phyloP scores from a whole-genome alignment of 345 rosid species.

The Aurinia saxatilis region DNA sequence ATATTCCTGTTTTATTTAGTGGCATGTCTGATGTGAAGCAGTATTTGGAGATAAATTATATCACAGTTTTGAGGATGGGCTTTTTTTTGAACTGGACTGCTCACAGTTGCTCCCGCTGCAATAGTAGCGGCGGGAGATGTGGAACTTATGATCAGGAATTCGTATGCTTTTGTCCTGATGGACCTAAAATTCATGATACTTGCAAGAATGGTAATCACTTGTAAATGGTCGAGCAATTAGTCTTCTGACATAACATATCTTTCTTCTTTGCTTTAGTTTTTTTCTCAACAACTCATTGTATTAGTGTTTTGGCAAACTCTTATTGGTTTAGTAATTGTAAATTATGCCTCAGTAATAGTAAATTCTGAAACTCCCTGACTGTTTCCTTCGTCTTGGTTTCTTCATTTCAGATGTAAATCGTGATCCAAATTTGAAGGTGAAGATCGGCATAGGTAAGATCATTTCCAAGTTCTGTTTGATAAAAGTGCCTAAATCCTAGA shows the following conservation, averaged over 20 bases:
- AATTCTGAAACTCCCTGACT: not conserved
- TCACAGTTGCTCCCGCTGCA: conserved; percentile 35
- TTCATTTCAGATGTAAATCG: not conserved
- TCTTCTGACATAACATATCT: not conserved
- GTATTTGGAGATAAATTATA: conserved; percentile 11
- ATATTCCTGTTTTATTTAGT: conserved; percentile 23
- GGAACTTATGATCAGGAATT: conserved; percentile 32
- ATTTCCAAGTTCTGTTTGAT: not conserved
- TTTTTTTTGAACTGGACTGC: conserved; percentile 51
- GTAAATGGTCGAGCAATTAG: not conserved
- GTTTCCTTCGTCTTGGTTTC: not conserved
- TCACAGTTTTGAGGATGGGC: conserved; percentile 41
- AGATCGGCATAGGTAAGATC: conserved; percentile 27
- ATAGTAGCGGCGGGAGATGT: conserved; percentile 44
- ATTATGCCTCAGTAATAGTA: too few relatives aligned
- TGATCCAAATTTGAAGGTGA: not conserved
- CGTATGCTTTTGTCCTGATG: conserved; percentile 45
- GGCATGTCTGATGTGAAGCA: not conserved
- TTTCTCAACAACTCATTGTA: not conserved
- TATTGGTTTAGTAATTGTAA: too few relatives aligned
- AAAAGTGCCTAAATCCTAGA: too few relatives aligned
- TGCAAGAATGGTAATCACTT: conserved; percentile 40
- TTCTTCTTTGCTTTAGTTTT: not conserved
- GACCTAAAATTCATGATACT: conserved; percentile 20
- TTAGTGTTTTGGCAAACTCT: not conserved